Evolutionary conservation across 352 stramenopile species (phyloP).

Genomic region (Globisporangium echinulatum): DNA sequence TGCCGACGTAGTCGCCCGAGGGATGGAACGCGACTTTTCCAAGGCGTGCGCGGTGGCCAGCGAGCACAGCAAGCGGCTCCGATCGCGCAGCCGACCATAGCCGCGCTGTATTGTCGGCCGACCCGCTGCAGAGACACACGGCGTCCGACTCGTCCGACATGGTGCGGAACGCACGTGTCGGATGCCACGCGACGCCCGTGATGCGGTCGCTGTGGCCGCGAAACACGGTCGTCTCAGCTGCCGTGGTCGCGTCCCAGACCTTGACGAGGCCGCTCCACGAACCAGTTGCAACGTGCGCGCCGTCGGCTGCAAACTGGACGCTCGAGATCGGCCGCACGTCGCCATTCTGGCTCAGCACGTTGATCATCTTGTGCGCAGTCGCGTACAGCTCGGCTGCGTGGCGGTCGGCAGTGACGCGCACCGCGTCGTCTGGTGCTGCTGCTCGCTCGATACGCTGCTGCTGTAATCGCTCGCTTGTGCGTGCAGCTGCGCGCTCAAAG

Average conservation of each 20-base stretch:
- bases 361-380: slow-evolving; percentile 61
- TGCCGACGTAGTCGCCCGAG: slow-evolving; percentile 88
- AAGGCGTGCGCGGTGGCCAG: slow-evolving; percentile 66
- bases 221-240: slow-evolving; percentile 65
- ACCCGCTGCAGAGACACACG: slow-evolving; percentile 72
- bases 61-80: slow-evolving; percentile 55
- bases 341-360: slow-evolving; percentile 93
- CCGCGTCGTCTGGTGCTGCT: slow-evolving; percentile 25
- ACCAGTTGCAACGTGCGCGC: slow-evolving; percentile 74
- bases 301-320: slow-evolving; percentile 60
- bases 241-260: slow-evolving; percentile 87
- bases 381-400: slow-evolving; percentile 79
- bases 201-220: slow-evolving; percentile 85
- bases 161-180: slow-evolving; percentile 36
- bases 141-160: slow-evolving; percentile 52
- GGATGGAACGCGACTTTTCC: slow-evolving; percentile 94
- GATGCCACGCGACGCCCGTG: slow-evolving; percentile 83
- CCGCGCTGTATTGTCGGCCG: slow-evolving; percentile 67
- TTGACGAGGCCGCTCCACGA: slow-evolving; percentile 93
- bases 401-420: slow-evolving; percentile 37
- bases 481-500: slow-evolving; percentile 66
- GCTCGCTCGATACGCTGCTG: slow-evolving; percentile 41
- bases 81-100: slow-evolving; percentile 57
- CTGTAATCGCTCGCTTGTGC: slow-evolving; percentile 53
- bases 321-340: slow-evolving; percentile 88